Conservation (phyloP, 2,329 filamentous ascomycete species). For the Ophiostoma australiae region DNA sequence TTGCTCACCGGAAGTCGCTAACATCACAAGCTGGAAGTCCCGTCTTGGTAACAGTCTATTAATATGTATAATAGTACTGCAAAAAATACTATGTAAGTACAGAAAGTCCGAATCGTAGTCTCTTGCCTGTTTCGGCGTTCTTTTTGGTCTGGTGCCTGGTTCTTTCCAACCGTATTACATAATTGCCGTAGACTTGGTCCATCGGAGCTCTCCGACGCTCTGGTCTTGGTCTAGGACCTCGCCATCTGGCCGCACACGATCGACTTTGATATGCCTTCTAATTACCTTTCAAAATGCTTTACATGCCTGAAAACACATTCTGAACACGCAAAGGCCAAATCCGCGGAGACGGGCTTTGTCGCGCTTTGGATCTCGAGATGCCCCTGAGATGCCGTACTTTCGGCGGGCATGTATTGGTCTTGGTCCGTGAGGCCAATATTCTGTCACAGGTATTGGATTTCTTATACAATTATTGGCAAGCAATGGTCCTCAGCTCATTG, state of each 20-base stretch:
- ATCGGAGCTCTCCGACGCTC: slow-evolving; percentile 21
- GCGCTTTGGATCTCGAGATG: background rate
- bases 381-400: background rate
- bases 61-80: too few species aligned
- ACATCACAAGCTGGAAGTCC: background rate
- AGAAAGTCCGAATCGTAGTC: background rate
- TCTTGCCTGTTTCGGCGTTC: background rate
- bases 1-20: background rate
- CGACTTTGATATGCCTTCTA: too few species aligned
- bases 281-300: background rate
- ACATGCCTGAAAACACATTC: too few species aligned
- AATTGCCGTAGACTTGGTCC: background rate
- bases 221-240: slow-evolving; percentile 12
- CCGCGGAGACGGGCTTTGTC: background rate
- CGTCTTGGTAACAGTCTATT: background rate
- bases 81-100: too few species aligned
- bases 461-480: background rate
- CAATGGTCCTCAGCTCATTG: background rate
- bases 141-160: background rate
- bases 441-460: background rate
- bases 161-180: background rate
- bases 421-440: background rate
- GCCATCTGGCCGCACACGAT: slow-evolving; percentile 3
- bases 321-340: background rate
- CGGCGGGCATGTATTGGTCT: background rate